Conservation (phyloP, 129 eudicot genomes). For the Gnaphalium uliginosum region DNA sequence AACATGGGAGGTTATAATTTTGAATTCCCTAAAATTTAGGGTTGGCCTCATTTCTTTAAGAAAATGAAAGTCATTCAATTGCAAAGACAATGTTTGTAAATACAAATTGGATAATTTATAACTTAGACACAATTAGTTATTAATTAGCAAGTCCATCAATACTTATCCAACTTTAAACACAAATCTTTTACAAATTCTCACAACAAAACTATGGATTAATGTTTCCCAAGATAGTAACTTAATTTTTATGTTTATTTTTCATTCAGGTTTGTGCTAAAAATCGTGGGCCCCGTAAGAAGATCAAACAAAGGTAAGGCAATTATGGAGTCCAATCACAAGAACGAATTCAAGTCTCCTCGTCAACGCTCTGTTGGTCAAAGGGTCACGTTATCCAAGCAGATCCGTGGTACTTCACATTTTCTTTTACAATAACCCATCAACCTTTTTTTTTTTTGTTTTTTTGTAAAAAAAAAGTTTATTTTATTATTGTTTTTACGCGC, state of each 20-base stretch:
- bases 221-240: background rate
- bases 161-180: too few species aligned
- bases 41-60: too few species aligned
- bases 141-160: too few species aligned
- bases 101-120: too few species aligned
- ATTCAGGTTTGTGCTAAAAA: conserved; percentile 14
- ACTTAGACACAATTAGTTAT: too few species aligned
- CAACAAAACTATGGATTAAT: background rate
- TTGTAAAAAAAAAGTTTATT: background rate
- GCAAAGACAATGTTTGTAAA: too few species aligned
- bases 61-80: too few species aligned
- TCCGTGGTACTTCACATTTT: conserved; percentile 55
- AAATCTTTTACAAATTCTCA: too few species aligned
- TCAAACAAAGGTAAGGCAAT: conserved; percentile 47
- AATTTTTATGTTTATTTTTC: background rate
- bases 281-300: conserved; percentile 52
- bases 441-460: background rate
- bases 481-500: background rate
- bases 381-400: conserved; percentile 40
- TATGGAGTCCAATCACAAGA: conserved; percentile 24
- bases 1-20: background rate
- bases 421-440: background rate
- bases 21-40: too few species aligned
- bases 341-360: conserved; percentile 29
- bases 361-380: conserved; percentile 42